Evolutionary conservation across 2,329 filamentous ascomycete species (phyloP).

Genomic region (Dactylellina leptospora): DNA sequence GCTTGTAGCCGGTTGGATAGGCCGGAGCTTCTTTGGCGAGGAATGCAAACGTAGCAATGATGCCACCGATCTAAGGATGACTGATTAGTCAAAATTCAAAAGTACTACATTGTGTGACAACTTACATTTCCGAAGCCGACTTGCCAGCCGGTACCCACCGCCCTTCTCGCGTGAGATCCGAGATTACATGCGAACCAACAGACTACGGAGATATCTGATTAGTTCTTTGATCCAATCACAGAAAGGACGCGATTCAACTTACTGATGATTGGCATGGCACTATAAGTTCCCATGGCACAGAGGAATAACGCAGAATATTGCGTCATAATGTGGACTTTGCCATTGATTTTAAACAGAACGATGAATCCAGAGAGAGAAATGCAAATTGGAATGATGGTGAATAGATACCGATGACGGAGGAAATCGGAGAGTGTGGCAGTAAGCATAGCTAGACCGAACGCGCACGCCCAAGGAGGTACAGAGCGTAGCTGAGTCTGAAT

Average conservation of each 20-base stretch:
- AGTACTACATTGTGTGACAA: neutral
- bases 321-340: conserved; percentile 66
- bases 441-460: conserved; percentile 81
- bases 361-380: conserved; percentile 77
- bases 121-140: conserved; percentile 74
- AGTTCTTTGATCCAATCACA: conserved; percentile 35
- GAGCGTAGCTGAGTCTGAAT: conserved; percentile 66
- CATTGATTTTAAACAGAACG: conserved; percentile 76
- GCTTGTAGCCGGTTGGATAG: conserved; percentile 77
- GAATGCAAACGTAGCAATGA: conserved; percentile 78
- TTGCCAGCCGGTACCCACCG: conserved; percentile 78
- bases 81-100: neutral
- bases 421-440: conserved; percentile 77
- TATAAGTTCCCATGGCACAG: conserved; percentile 80
- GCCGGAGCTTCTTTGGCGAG: conserved; percentile 71
- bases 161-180: conserved; percentile 74
- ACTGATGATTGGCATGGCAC: conserved; percentile 82
- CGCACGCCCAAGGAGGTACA: conserved; percentile 71
- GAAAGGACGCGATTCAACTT: conserved; percentile 56
- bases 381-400: conserved; percentile 73
- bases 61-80: conserved; percentile 69
- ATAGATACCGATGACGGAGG: conserved; percentile 76
- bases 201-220: conserved; percentile 59
- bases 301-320: conserved; percentile 85
- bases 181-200: conserved; percentile 87